Base-by-base conservation (phyloP, 2,329 filamentous ascomycete genomes). In the Colletotrichum filicis region DNA sequence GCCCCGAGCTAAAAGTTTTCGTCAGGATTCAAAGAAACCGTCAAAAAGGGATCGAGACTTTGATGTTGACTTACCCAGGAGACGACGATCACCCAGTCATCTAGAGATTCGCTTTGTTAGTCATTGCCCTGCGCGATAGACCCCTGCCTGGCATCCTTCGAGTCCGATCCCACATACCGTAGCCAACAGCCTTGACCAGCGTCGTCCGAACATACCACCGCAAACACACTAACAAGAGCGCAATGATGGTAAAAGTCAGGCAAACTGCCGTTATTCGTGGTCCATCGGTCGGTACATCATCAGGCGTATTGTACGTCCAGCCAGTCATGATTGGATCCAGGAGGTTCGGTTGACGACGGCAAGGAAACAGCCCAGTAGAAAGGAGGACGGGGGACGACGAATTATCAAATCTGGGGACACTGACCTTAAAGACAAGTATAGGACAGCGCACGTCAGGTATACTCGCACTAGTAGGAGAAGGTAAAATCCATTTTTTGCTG, bases 291-390 rank as follows among this genome's bases (percentile, higher is more conserved):
- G 79, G 79, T 19, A 78, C 79, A 71, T 79, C 76, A 56, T 74
- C 76, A 3, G 73, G 66, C 24, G 81, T 79, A 75, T 83, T 83
- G 77, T 79, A 81, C 8, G 80, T 81, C 82, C 82, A 84, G 46
- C 78, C 79, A 81, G 83, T 83, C 59, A 28, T 65, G 49, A 32
- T 62, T 42, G 24, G n/a, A n/a, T 14, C 4, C n/a, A 1, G 22
- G 22, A 14, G 1, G 35, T 22, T 59, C 16, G 35, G 35, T 14
- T 16, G 24, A 14, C n/a, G n/a, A 26, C 24, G 26, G 12, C 8
- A 35, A 22, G 6, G 3, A 6, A 22, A 32, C 11, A n/a, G n/a
- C 5, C 32, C 14, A 8, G n/a, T 12, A 19, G 46, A 52, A 11
- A 9, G 28, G 12, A 22, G 28, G 42, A 28, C 14, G 28, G 32